A percentile compares a stretch with the other conserved stretches of the same genome.
Evolutionary conservation across 306 rosid genomes (phyloP).

Genomic region (Coriaria nepalensis): DNA sequence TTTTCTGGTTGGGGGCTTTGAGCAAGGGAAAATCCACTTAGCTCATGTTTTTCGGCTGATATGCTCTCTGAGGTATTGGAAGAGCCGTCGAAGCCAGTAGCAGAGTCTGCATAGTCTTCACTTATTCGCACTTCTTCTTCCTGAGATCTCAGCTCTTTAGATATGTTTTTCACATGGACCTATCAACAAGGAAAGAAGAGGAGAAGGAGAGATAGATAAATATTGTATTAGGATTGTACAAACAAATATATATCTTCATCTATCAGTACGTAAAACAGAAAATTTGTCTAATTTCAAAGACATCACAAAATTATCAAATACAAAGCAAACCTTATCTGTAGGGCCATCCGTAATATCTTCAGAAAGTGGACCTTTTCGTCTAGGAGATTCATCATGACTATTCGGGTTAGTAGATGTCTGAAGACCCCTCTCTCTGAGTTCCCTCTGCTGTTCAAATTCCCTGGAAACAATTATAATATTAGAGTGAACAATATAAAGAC

Average conservation of each 20-base stretch:
- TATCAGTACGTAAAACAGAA: too few relatives aligned
- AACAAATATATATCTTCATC: too few relatives aligned
- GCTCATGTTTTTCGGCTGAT: conserved; percentile 80
- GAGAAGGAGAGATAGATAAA: conserved; percentile 1
- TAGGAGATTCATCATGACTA: conserved; percentile 45
- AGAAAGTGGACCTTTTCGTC: conserved; percentile 47
- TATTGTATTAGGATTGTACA: neutral
- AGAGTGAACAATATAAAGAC: conserved; percentile 17
- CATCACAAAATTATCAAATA: conserved; percentile 2
- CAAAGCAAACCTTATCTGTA: conserved; percentile 48
- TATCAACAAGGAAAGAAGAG: conserved; percentile 11
- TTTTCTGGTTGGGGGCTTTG: conserved; percentile 62
- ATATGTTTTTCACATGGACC: conserved; percentile 55
- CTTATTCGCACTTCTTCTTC: conserved; percentile 46
- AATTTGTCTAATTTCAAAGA: neutral
- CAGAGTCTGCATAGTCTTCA: conserved; percentile 72
- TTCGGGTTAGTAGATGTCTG: conserved; percentile 62
- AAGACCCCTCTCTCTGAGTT: conserved; percentile 90
- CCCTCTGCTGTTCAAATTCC: conserved; percentile 99
- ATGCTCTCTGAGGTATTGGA: conserved; percentile 81
- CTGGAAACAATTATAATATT: conserved; percentile 36
- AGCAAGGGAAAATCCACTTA: conserved; percentile 43
- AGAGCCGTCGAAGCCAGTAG: conserved; percentile 75
- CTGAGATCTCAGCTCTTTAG: conserved; percentile 38
- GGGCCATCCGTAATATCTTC: conserved; percentile 53